These are phyloP conservation scores for Periconia macrospinosa DNA, from an alignment of 2,329 filamentous ascomycete genomes.

Conservation along the genomic window DNA sequence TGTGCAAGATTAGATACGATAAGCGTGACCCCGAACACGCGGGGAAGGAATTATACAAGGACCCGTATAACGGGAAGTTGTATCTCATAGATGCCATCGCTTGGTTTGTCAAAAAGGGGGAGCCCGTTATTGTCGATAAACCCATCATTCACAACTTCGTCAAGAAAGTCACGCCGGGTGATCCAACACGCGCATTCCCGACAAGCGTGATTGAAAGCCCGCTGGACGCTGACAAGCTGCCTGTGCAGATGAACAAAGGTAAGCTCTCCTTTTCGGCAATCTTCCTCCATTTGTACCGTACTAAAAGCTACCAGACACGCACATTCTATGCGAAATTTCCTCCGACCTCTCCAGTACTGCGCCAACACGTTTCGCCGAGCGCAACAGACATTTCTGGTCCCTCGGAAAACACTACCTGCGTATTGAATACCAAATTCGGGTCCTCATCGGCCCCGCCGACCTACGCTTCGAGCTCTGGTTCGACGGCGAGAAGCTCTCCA, in stretches of 20 bases:
- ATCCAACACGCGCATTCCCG: conserved; percentile 35
- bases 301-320: conserved; percentile 20
- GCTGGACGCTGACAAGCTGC: conserved; percentile 25
- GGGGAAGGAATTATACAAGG: conserved; percentile 24
- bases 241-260: conserved; percentile 32
- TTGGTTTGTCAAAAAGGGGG: conserved; percentile 43
- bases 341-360: conserved; percentile 34
- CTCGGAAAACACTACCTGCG: conserved; percentile 35
- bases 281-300: background rate
- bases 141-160: conserved; percentile 39
- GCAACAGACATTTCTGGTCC: conserved; percentile 42
- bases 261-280: background rate
- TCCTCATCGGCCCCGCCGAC: conserved; percentile 44
- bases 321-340: conserved; percentile 40
- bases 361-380: conserved; percentile 37
- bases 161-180: conserved; percentile 34
- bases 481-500: conserved; percentile 37
- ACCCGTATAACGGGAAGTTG: conserved; percentile 36
- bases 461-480: conserved; percentile 45
- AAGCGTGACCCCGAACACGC: conserved; percentile 35
- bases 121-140: conserved; percentile 35
- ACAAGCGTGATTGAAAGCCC: conserved; percentile 34
- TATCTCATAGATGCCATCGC: conserved; percentile 41
- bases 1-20: conserved; percentile 42
- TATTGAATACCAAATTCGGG: conserved; percentile 41